These are phyloP conservation scores for Hypoxylon subgilvum DNA, from an alignment of 495 filamentous ascomycete species.

Conservation along the genomic window DNA sequence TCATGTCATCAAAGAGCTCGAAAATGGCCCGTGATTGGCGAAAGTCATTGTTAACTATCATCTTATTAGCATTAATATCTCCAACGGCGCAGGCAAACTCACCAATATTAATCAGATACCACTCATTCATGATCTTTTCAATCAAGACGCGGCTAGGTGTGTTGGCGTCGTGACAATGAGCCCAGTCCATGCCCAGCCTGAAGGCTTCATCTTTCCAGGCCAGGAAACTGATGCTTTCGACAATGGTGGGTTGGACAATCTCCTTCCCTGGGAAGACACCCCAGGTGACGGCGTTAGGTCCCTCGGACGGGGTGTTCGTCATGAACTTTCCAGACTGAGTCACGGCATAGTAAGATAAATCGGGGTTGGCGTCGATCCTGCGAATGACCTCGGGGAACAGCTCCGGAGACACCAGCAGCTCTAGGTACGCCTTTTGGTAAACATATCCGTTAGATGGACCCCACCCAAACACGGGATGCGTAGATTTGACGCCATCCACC, in stretches of 20 bases:
- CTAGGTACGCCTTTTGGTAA: conserved; percentile 97
- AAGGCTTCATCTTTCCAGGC: conserved; percentile 99
- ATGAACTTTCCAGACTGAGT: conserved; percentile 78
- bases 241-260: conserved; percentile 99
- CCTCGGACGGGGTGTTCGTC: conserved; percentile 83
- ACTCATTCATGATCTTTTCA: conserved; percentile 80
- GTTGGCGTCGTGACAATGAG: conserved; percentile 78
- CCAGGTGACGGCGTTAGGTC: conserved; percentile 97
- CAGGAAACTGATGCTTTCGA: conserved; percentile 95
- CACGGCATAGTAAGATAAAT: conserved; percentile 92
- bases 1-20: conserved; percentile 79
- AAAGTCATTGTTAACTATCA: conserved; percentile 93
- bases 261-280: conserved; percentile 98
- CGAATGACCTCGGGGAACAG: conserved; percentile 78
- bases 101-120: conserved; percentile 97
- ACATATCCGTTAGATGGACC: conserved; percentile 94
- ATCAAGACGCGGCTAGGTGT: conserved; percentile 85
- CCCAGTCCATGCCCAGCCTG: conserved; percentile 90
- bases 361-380: conserved; percentile 76
- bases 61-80: conserved; percentile 13
- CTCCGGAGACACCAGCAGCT: conserved; percentile 82
- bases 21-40: conserved; percentile 78
- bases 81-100: conserved; percentile 41
- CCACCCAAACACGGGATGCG: conserved; percentile 88
- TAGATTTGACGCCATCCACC: conserved; percentile 89